These are phyloP conservation scores for Solanum commersonii DNA, from an alignment of 257 asterid species.

Conservation along the genomic window DNA sequence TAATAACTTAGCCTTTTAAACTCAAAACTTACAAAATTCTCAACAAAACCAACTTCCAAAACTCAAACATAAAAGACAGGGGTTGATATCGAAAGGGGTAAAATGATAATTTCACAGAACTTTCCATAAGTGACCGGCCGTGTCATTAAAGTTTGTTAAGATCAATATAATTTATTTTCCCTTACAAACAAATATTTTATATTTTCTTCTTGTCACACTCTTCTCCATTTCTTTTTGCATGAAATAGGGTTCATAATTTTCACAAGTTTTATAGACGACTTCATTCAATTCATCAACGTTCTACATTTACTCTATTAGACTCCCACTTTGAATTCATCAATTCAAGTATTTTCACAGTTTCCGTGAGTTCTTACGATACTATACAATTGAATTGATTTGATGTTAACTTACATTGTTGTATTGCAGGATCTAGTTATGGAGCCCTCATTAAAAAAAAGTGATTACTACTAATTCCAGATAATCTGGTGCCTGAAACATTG, in stretches of 20 bases:
- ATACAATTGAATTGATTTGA: too few relatives aligned
- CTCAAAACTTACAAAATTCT: too few relatives aligned
- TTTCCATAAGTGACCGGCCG: too few relatives aligned
- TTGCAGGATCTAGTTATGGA: background rate
- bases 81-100: too few relatives aligned
- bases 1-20: too few relatives aligned
- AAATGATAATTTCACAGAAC: too few relatives aligned
- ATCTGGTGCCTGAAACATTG: too few relatives aligned
- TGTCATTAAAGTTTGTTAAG: background rate
- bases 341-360: background rate
- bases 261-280: background rate
- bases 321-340: background rate
- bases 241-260: background rate
- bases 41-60: too few relatives aligned
- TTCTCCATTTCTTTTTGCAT: background rate
- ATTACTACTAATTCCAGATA: background rate
- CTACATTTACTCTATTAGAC: too few relatives aligned
- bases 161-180: background rate
- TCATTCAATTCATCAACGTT: background rate
- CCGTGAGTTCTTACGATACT: background rate
- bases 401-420: too few relatives aligned
- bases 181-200: too few relatives aligned
- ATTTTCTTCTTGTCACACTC: background rate
- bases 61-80: too few relatives aligned
- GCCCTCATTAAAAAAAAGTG: background rate